Evolutionary conservation across 768 basidiomycete genomes (phyloP).

Genomic region (Termitomyces sp.): DNA sequence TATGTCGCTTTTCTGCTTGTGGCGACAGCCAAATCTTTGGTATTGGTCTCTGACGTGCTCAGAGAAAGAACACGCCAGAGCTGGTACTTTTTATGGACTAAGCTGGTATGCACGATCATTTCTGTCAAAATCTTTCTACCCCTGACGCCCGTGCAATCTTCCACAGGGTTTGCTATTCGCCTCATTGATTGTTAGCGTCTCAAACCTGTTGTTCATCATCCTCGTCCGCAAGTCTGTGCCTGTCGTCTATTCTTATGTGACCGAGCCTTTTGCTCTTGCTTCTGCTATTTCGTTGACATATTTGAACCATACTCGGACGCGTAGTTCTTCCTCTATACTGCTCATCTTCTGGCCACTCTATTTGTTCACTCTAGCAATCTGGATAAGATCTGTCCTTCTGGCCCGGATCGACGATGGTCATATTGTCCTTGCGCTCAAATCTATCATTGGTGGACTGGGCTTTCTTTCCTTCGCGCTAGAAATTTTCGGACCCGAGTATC

Average conservation of each 20-base stretch:
- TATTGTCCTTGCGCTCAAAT: slow-evolving; percentile 40
- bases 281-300: slow-evolving; percentile 48
- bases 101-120: slow-evolving; percentile 50
- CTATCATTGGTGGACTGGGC: slow-evolving; percentile 37
- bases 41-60: slow-evolving; percentile 18
- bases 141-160: background rate
- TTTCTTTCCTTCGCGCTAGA: slow-evolving; percentile 59
- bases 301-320: slow-evolving; percentile 65
- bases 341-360: slow-evolving; percentile 84
- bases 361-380: slow-evolving; percentile 38
- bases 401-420: slow-evolving; percentile 24
- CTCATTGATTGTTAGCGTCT: slow-evolving; percentile 41
- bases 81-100: slow-evolving; percentile 45
- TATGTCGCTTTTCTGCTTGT: slow-evolving; percentile 41
- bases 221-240: slow-evolving; percentile 29
- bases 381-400: slow-evolving; percentile 53
- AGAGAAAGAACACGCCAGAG: slow-evolving; percentile 41
- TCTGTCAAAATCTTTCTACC: background rate
- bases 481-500: slow-evolving; percentile 59
- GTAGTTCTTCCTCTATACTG: slow-evolving; percentile 64
- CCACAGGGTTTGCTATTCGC: slow-evolving; percentile 41
- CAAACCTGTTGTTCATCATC: slow-evolving; percentile 36
- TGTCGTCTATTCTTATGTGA: slow-evolving; percentile 44
- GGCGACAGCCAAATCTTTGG: slow-evolving; percentile 31
- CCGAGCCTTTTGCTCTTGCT: slow-evolving; percentile 53